Conservation (phyloP, 805 yeast species). For the Cyberlindnera sargentensis region DNA sequence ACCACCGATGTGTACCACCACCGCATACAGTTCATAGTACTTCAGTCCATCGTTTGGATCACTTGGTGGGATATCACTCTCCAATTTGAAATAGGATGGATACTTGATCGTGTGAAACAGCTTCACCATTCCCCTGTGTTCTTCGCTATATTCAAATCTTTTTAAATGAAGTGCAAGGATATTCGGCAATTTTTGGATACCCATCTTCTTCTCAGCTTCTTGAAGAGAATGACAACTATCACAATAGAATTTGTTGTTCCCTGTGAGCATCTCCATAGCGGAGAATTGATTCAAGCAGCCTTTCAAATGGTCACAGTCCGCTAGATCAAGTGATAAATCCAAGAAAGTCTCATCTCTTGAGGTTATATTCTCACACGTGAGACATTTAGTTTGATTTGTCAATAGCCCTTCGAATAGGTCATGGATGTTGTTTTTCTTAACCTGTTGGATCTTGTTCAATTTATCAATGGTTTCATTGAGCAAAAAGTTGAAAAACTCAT, state of each 20-base stretch:
- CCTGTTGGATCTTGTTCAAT: conserved; percentile 16
- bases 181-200: conserved; percentile 69
- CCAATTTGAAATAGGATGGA: conserved; percentile 58
- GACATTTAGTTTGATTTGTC: conserved; percentile 83
- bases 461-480: conserved; percentile 64
- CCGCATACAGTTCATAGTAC: conserved; percentile 74
- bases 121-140: conserved; percentile 72
- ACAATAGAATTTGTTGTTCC: conserved; percentile 87
- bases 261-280: conserved; percentile 77
- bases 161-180: conserved; percentile 80
- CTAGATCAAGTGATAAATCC: conserved; percentile 81
- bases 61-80: conserved; percentile 48
- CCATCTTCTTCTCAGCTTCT: conserved; percentile 89
- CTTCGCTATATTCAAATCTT: conserved; percentile 87
- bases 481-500: conserved; percentile 85
- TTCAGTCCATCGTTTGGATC: conserved; percentile 37
- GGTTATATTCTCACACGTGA: conserved; percentile 79
- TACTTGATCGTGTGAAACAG: conserved; percentile 80
- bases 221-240: conserved; percentile 85
- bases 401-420: conserved; percentile 77
- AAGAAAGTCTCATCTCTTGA: conserved; percentile 79
- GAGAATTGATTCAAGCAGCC: conserved; percentile 76
- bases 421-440: conserved; percentile 46
- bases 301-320: conserved; percentile 66
- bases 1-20: conserved; percentile 93